Percentiles rank a stretch among this genome's conserved stretches.
Evolutionary conservation across 2,329 filamentous ascomycete species (phyloP).

Genomic region (Thelonectria discophora): DNA sequence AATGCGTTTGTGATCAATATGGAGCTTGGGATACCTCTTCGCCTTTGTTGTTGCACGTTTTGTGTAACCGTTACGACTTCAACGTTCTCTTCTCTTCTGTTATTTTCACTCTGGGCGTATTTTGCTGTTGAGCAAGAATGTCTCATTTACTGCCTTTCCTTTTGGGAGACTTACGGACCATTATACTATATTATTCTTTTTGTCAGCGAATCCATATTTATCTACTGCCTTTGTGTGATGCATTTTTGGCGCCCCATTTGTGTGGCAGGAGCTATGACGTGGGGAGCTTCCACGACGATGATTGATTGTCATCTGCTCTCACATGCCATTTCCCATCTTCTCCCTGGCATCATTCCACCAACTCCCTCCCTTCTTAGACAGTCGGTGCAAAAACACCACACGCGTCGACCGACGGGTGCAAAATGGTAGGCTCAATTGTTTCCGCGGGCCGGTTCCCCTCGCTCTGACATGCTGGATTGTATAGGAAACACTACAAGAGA

Average conservation of each 20-base stretch:
- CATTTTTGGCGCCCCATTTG: neutral
- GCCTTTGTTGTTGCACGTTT: constrained; percentile 13
- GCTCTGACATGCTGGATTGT: neutral
- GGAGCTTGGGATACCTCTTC: constrained; percentile 24
- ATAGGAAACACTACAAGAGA: constrained; percentile 50
- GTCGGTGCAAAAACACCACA: constrained; percentile 12
- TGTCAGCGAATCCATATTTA: neutral
- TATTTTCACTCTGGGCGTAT: constrained; percentile 26
- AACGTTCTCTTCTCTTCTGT: constrained; percentile 4
- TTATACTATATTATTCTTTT: constrained; percentile 6
- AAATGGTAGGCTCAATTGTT: constrained; percentile 31
- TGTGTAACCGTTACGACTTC: constrained; percentile 28
- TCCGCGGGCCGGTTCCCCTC: no score
- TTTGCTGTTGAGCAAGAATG: constrained; percentile 29
- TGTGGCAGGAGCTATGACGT: constrained; percentile 33
- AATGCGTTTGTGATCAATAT: constrained; percentile 26
- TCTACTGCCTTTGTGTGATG: neutral
- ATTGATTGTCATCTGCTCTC: constrained; percentile 22
- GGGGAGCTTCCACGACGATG: constrained; percentile 20
- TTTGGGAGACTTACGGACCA: constrained; percentile 21
- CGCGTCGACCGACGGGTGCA: constrained; percentile 20
- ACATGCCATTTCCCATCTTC: constrained; percentile 32
- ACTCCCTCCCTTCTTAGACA: neutral
- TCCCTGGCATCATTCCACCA: constrained; percentile 23
- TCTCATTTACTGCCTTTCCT: constrained; percentile 25